Percentiles rank a stretch among this genome's conserved stretches.
Conservation (phyloP, 2,329 filamentous ascomycete species). For the Talaromyces pinophilus region DNA sequence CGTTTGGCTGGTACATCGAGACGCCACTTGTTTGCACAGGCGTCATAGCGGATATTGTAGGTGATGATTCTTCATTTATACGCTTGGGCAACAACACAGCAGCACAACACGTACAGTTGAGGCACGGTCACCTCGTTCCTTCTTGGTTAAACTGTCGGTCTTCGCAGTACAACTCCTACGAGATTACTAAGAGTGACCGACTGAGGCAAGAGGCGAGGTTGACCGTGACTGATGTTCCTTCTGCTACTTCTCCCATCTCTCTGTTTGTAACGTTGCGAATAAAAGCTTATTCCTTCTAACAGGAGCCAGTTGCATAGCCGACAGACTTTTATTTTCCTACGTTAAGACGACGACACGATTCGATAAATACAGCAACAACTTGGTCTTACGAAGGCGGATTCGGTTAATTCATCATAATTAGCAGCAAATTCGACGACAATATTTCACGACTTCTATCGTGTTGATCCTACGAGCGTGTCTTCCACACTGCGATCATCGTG, state of each 20-base stretch:
- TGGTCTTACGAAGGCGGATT: neutral
- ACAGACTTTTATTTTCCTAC: neutral
- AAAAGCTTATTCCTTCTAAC: slow-evolving; percentile 1
- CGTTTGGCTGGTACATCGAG: slow-evolving; percentile 8
- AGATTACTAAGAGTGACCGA: neutral
- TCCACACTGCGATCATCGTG: neutral
- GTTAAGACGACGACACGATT: slow-evolving; percentile 12
- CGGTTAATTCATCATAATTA: neutral
- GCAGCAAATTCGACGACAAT: neutral
- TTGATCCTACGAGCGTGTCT: neutral
- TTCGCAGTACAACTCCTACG: neutral
- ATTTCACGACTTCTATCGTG: neutral
- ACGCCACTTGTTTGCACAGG: neutral
- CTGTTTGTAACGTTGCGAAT: neutral
- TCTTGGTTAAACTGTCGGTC: neutral
- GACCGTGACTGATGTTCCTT: neutral
- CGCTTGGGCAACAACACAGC: neutral
- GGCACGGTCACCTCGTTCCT: neutral
- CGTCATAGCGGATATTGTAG: neutral
- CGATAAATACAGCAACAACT: neutral
- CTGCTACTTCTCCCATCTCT: neutral
- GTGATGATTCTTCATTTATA: slow-evolving; percentile 6
- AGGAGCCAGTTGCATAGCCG: neutral
- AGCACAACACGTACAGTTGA: neutral
- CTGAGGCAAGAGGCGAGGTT: slow-evolving; percentile 4